A percentile compares a stretch with the other conserved stretches of the same genome.
Conservation (phyloP, 306 rosid species). For the Luffa acutangula region DNA sequence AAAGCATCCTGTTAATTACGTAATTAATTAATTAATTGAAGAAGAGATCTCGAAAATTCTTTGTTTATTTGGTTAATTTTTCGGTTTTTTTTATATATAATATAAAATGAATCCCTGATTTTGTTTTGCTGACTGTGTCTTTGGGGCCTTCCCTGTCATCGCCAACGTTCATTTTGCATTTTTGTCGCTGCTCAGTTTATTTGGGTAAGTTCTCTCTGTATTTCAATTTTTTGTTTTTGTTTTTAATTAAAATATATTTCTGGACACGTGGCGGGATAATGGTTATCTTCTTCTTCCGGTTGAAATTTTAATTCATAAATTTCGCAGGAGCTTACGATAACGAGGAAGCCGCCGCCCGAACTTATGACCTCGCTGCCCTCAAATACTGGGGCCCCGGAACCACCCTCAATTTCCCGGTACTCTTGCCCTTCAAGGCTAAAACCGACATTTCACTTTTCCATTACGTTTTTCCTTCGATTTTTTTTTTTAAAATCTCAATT, state of each 20-base stretch:
- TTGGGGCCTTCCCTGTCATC: constrained; percentile 30
- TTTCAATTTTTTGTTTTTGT: not conserved
- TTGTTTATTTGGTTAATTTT: not conserved
- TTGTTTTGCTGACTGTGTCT: constrained; percentile 42
- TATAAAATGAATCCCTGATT: not conserved
- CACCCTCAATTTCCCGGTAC: constrained; percentile 74
- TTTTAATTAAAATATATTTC: not conserved
- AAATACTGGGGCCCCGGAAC: constrained; percentile 82
- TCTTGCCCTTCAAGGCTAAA: not conserved
- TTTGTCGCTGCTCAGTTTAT: constrained; percentile 71
- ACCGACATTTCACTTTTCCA: not conserved
- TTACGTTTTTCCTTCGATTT: not conserved
- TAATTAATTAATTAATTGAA: not conserved
- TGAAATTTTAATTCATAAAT: not conserved
- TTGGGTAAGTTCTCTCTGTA: constrained; percentile 49
- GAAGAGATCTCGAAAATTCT: not conserved
- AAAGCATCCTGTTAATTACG: not conserved
- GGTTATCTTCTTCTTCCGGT: not conserved
- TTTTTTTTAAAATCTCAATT: no score
- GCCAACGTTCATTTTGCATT: constrained; percentile 46
- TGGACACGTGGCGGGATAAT: not conserved
- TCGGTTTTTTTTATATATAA: not conserved
- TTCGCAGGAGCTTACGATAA: constrained; percentile 67
- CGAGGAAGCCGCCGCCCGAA: constrained; percentile 86
- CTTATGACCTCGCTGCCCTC: constrained; percentile 94